These are phyloP conservation scores for Elsinoe ampelina DNA, from an alignment of 2,329 filamentous ascomycete genomes.

Conservation along the genomic window DNA sequence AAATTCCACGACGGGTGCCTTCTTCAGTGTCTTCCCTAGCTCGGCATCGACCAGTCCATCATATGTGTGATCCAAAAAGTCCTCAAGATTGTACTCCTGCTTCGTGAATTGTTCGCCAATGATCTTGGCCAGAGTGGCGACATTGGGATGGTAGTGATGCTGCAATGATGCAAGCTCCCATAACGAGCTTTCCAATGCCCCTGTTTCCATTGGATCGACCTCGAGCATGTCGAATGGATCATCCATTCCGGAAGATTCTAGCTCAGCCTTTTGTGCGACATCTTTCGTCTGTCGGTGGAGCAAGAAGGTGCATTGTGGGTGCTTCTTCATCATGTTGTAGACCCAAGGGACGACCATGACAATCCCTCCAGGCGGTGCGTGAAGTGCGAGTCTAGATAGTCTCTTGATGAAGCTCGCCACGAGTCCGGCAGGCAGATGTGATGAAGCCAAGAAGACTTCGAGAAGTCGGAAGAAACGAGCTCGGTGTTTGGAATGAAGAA, in stretches of 20 bases:
- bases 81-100: conserved; percentile 86
- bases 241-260: conserved; percentile 53
- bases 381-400: conserved; percentile 73
- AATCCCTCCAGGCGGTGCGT: conserved; percentile 80
- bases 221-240: conserved; percentile 75
- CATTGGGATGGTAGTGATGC: conserved; percentile 92
- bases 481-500: conserved; percentile 89
- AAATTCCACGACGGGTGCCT: conserved; percentile 80
- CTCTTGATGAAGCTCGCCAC: conserved; percentile 96
- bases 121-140: conserved; percentile 87
- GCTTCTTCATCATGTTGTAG: conserved; percentile 86
- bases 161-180: conserved; percentile 93
- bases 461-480: conserved; percentile 88
- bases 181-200: conserved; percentile 81
- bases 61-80: conserved; percentile 94
- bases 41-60: conserved; percentile 74
- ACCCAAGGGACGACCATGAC: conserved; percentile 86
- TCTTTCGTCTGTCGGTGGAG: conserved; percentile 67
- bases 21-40: conserved; percentile 72
- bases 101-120: conserved; percentile 97
- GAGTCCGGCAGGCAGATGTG: conserved; percentile 80
- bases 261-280: conserved; percentile 45
- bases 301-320: conserved; percentile 92
- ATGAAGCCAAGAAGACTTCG: conserved; percentile 81
- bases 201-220: conserved; percentile 71